Evolutionary conservation across 2,329 filamentous ascomycete species (phyloP).

Genomic region (Pyricularia sp.): DNA sequence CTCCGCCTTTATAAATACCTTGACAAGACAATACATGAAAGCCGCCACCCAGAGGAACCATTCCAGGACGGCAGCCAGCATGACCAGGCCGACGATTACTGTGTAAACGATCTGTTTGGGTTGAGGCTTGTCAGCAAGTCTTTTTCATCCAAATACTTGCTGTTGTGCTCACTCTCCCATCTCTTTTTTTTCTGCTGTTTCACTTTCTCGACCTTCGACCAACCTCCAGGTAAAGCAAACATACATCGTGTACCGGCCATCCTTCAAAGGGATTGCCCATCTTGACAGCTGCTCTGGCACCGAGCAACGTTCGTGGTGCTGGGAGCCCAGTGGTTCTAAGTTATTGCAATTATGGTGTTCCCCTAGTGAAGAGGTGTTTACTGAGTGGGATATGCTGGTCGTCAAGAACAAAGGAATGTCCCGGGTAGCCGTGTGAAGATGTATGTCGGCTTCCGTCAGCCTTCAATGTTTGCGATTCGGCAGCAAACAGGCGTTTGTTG

Average conservation of each 20-base stretch:
- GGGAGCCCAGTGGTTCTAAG: background rate
- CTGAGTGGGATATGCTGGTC: background rate
- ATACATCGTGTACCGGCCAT: slow-evolving; percentile 44
- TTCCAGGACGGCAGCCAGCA: slow-evolving; percentile 79
- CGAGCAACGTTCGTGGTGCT: background rate
- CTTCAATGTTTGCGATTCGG: background rate
- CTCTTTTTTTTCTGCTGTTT: background rate
- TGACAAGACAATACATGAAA: slow-evolving; percentile 82
- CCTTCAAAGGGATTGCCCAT: slow-evolving; percentile 1
- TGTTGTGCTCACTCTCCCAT: background rate
- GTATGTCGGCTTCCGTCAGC: background rate
- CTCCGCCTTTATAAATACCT: slow-evolving; percentile 84
- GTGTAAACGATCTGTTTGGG: slow-evolving; percentile 69
- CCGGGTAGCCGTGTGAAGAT: background rate
- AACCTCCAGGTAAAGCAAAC: slow-evolving; percentile 9
- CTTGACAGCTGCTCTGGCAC: background rate
- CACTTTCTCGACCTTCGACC: background rate
- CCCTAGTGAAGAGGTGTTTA: background rate
- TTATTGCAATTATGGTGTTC: background rate
- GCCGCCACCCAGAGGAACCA: slow-evolving; percentile 95
- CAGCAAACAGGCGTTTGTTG: background rate
- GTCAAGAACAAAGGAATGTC: background rate
- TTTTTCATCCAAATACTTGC: background rate
- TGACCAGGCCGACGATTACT: slow-evolving; percentile 67
- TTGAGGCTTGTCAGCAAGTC: background rate